Percentiles rank a stretch among this genome's conserved stretches.
phyloP scores from a whole-genome alignment of 1,284 basidiomycete genomes.

The Coriolopsis trogii region DNA sequence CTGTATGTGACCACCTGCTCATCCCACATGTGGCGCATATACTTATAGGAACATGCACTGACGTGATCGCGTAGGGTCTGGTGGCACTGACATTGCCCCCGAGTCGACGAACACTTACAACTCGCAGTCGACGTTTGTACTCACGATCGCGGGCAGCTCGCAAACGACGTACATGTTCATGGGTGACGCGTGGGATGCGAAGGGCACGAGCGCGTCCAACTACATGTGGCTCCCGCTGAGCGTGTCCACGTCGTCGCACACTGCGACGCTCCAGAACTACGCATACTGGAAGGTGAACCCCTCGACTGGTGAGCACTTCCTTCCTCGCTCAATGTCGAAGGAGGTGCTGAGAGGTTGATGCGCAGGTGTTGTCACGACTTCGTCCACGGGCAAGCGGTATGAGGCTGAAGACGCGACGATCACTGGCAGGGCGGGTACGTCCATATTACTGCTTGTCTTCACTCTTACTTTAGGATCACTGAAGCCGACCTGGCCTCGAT shows the following conservation, averaged over 20 bases:
- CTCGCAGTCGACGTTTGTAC: neutral
- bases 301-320: neutral
- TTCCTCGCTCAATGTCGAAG: neutral
- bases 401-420: conserved; percentile 1
- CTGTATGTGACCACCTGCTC: too few species aligned
- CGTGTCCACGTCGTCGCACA: neutral
- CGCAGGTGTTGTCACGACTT: neutral
- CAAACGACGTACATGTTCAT: conserved; percentile 3
- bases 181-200: neutral
- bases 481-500: neutral
- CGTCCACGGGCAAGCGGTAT: neutral
- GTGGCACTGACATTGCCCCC: neutral
- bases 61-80: too few species aligned
- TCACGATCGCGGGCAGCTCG: neutral
- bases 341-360: neutral
- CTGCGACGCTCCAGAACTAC: neutral
- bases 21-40: too few species aligned
- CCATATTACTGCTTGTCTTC: too few species aligned
- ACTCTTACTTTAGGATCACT: neutral
- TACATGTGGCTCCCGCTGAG: conserved; percentile 3
- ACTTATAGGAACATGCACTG: too few species aligned
- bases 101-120: conserved; percentile 1
- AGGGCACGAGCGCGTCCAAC: neutral
- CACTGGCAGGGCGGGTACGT: neutral
- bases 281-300: conserved; percentile 2